Conservation (phyloP, 441 rosid species). For the Geranium incanum region DNA sequence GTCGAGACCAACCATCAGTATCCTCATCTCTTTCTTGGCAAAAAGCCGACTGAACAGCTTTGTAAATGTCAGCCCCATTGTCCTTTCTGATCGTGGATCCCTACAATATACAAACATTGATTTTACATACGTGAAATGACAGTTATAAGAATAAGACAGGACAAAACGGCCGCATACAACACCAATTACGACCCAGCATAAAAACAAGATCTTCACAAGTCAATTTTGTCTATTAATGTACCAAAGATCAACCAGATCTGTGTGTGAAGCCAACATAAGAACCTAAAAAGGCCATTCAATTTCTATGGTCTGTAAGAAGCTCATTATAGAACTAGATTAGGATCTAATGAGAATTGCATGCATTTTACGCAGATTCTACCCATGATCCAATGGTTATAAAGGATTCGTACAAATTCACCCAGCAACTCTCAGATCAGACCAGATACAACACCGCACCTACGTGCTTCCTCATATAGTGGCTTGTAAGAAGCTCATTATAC, state of each 20-base stretch:
- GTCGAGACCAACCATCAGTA: slow-evolving; percentile 28
- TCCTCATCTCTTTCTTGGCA: slow-evolving; percentile 30
- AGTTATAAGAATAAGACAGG: neutral
- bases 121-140: neutral
- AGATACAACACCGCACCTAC: neutral
- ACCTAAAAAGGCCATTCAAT: too few species aligned
- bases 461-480: neutral
- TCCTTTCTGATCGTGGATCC: neutral
- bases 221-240: neutral
- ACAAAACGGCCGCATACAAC: neutral
- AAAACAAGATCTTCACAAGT: neutral
- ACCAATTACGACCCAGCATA: neutral
- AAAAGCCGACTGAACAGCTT: slow-evolving; percentile 7
- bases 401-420: neutral
- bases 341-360: neutral
- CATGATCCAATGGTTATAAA: neutral
- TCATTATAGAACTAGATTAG: neutral
- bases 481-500: neutral
- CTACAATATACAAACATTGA: neutral
- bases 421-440: neutral
- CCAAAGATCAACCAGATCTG: neutral
- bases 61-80: too few species aligned
- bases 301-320: neutral
- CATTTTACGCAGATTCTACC: neutral
- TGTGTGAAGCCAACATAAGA: neutral